These are phyloP conservation scores for Apiotrichum siamense DNA, from an alignment of 1,284 basidiomycete genomes.

Conservation along the genomic window DNA sequence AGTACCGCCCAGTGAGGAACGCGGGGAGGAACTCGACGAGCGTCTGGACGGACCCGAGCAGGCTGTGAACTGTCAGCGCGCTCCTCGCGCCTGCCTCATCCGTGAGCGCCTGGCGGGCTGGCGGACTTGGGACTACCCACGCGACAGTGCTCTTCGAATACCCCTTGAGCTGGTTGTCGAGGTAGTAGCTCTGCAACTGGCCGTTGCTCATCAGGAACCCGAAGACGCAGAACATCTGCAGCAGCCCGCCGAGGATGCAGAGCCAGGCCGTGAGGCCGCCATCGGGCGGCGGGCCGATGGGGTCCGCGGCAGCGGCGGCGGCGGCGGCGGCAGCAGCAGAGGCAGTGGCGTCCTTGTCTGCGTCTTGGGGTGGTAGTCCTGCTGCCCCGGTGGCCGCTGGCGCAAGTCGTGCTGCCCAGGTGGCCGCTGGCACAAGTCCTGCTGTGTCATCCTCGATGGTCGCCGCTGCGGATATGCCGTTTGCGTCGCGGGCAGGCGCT, in stretches of 20 bases:
- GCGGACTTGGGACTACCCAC: neutral
- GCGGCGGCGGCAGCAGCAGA: no score
- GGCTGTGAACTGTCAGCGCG: constrained; percentile 18
- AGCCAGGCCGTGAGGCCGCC: constrained; percentile 14
- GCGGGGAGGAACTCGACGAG: constrained; percentile 34
- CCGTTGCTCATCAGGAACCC: constrained; percentile 44
- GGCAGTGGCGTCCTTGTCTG: no score
- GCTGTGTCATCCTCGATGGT: no score
- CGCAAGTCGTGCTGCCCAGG: no score
- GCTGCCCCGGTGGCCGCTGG: no score
- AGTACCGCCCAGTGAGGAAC: constrained; percentile 34
- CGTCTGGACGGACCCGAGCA: constrained; percentile 27
- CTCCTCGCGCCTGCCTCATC: no score
- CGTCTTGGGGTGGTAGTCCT: no score
- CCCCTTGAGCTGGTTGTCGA: constrained; percentile 31
- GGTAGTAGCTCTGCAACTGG: constrained; percentile 37
- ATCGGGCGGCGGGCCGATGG: constrained; percentile 16
- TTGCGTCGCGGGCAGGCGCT: no score
- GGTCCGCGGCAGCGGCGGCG: no score
- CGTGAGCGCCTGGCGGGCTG: no score
- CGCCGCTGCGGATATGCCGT: no score
- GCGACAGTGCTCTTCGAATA: constrained; percentile 20
- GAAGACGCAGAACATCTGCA: constrained; percentile 39
- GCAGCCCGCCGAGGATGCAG: constrained; percentile 27
- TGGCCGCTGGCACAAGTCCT: no score